A percentile compares a stretch with the other conserved stretches of the same genome.
These are phyloP conservation scores for Nannizzia gypsea DNA, from an alignment of 2,329 filamentous ascomycete species.

Conservation along the genomic window DNA sequence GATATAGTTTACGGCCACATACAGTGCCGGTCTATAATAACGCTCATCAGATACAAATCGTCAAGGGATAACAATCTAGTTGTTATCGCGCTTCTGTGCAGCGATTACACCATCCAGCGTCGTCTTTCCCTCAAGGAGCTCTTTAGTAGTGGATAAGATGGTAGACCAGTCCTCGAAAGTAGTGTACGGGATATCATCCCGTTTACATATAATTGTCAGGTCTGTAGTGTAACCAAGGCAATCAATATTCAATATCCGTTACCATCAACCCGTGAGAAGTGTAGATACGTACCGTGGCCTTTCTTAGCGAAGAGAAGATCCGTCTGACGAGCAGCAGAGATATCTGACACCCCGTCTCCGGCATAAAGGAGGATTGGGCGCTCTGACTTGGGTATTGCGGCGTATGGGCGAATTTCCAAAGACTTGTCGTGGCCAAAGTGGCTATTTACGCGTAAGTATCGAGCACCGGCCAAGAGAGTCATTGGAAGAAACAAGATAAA, in stretches of 20 bases:
- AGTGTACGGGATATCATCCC: constrained; percentile 73
- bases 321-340: constrained; percentile 84
- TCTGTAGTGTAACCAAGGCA: constrained; percentile 41
- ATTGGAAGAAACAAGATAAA: constrained; percentile 13
- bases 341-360: constrained; percentile 84
- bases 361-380: constrained; percentile 86
- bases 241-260: neutral
- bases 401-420: constrained; percentile 75
- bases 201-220: constrained; percentile 75
- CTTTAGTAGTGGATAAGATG: constrained; percentile 64
- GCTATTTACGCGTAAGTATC: constrained; percentile 32
- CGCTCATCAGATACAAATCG: no score
- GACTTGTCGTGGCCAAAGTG: constrained; percentile 96
- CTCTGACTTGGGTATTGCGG: constrained; percentile 49
- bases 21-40: no score
- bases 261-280: no score
- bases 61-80: neutral
- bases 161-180: constrained; percentile 74
- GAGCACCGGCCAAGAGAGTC: neutral
- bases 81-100: constrained; percentile 7
- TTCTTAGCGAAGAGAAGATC: constrained; percentile 90
- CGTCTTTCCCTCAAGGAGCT: constrained; percentile 58
- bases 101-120: constrained; percentile 10
- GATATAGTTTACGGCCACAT: no score
- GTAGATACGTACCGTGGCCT: constrained; percentile 54